Percentiles rank a stretch among this genome's conserved stretches.
These are phyloP conservation scores for Eimeria praecox DNA, from an alignment of 169 alveolate genomes.

Conservation along the genomic window DNA sequence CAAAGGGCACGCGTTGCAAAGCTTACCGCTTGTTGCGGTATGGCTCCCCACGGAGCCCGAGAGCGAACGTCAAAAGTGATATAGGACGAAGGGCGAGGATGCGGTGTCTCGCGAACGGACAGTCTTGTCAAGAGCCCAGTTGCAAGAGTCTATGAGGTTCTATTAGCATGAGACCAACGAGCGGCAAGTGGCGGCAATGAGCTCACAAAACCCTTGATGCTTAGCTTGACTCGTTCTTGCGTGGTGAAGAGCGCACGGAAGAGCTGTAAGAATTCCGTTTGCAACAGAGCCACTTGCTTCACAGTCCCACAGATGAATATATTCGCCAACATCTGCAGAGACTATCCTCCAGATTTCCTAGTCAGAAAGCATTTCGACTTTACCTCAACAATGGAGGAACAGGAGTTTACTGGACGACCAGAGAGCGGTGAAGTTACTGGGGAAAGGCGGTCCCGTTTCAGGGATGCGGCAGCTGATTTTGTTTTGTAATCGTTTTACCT, in stretches of 20 bases:
- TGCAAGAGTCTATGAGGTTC: constrained; percentile 14
- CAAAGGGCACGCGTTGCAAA: not conserved
- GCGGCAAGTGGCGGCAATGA: not conserved
- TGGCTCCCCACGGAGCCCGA: constrained; percentile 51
- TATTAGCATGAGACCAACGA: too few species aligned
- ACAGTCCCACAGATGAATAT: constrained; percentile 4
- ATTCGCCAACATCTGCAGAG: constrained; percentile 16
- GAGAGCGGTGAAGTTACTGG: not conserved
- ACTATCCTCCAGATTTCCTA: not conserved
- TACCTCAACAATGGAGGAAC: constrained; percentile 30
- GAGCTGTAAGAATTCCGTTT: constrained; percentile 42
- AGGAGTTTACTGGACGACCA: not conserved
- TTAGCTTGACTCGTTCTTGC: constrained; percentile 33
- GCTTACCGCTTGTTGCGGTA: constrained; percentile 62
- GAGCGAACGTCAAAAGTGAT: constrained; percentile 57
- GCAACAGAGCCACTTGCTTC: constrained; percentile 41
- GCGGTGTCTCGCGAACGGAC: constrained; percentile 63
- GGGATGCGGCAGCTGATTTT: not conserved
- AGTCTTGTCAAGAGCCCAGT: constrained; percentile 30
- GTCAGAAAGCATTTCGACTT: not conserved
- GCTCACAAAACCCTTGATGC: constrained; percentile 34
- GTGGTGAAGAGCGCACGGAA: constrained; percentile 29
- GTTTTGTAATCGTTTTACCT: constrained; percentile 30
- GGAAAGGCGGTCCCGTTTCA: not conserved
- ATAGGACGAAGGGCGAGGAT: constrained; percentile 15